Percentiles rank a stretch among this genome's conserved stretches.
Evolutionary conservation across 2,329 filamentous ascomycete species (phyloP).

Genomic region (Tympanopsis confertula): DNA sequence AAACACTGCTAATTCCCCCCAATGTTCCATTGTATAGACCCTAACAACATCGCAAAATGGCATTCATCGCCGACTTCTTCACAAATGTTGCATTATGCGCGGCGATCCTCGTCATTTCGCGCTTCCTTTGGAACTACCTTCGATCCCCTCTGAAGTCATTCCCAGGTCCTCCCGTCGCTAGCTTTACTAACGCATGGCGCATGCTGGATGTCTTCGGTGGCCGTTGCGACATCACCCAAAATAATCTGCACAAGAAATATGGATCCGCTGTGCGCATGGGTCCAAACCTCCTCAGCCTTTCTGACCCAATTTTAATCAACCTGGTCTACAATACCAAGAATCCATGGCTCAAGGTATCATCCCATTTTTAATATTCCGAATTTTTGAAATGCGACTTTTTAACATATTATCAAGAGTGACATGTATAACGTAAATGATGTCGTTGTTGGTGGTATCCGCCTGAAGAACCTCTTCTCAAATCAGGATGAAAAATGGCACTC

Average conservation of each 20-base stretch:
- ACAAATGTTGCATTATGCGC: too few species aligned
- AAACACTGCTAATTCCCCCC: too few species aligned
- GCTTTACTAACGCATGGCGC: background rate
- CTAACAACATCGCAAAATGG: too few species aligned
- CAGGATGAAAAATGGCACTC: background rate
- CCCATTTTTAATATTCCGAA: constrained; percentile 12
- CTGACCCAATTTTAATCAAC: constrained; percentile 21
- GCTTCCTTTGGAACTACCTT: too few species aligned
- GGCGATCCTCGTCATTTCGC: too few species aligned
- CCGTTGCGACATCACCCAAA: background rate
- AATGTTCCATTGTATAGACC: too few species aligned
- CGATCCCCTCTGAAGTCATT: background rate
- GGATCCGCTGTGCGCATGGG: constrained; percentile 27
- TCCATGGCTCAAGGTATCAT: constrained; percentile 18
- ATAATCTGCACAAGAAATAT: constrained; percentile 20
- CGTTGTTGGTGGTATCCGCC: background rate
- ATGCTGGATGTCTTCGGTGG: background rate
- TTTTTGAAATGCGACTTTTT: constrained; percentile 9
- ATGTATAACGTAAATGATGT: background rate
- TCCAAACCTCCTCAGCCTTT: constrained; percentile 23
- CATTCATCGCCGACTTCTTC: too few species aligned
- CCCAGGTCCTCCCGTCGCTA: background rate
- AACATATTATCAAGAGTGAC: constrained; percentile 1
- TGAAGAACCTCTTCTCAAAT: background rate
- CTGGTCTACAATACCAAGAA: constrained; percentile 20